A percentile compares a stretch with the other conserved stretches of the same genome.
These are phyloP conservation scores for Tephrocybe sp. DNA, from an alignment of 768 basidiomycete genomes.

Conservation along the genomic window DNA sequence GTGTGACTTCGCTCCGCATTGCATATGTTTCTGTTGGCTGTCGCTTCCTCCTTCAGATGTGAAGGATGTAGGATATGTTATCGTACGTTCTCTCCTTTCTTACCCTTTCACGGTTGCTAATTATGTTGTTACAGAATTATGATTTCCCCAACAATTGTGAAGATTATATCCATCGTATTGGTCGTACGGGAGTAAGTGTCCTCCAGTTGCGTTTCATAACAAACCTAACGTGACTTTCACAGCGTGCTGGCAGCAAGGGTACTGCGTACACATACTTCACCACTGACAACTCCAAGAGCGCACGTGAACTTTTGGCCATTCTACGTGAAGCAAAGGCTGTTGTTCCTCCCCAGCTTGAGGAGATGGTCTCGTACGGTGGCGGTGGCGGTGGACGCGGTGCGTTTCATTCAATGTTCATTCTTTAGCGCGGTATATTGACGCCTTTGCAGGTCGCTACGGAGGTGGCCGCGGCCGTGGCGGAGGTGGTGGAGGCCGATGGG, in stretches of 20 bases:
- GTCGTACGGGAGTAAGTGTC: conserved; percentile 82
- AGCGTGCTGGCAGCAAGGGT: conserved; percentile 92
- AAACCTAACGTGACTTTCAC: conserved; percentile 9
- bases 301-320: conserved; percentile 87
- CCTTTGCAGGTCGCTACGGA: conserved; percentile 55
- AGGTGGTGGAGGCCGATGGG: conserved; percentile 40
- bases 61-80: conserved; percentile 98
- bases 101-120: conserved; percentile 5
- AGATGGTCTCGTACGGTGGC: conserved; percentile 87
- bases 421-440: conserved; percentile 9
- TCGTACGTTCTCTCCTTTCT: conserved; percentile 52
- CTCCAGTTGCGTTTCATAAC: background rate
- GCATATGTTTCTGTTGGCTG: conserved; percentile 29
- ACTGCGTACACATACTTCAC: conserved; percentile 96
- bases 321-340: conserved; percentile 83
- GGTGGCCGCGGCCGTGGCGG: conserved; percentile 43
- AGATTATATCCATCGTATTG: conserved; percentile 99
- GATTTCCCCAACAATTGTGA: conserved; percentile 98
- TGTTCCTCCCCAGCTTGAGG: conserved; percentile 86
- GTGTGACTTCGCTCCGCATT: conserved; percentile 32
- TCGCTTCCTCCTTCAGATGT: conserved; percentile 66
- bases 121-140: conserved; percentile 64
- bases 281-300: conserved; percentile 92
- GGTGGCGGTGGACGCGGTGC: conserved; percentile 74
- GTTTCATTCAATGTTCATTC: conserved; percentile 15